phyloP scores from a whole-genome alignment of 371 early-diverging fungal species.

The Haplosporangium sp. region DNA sequence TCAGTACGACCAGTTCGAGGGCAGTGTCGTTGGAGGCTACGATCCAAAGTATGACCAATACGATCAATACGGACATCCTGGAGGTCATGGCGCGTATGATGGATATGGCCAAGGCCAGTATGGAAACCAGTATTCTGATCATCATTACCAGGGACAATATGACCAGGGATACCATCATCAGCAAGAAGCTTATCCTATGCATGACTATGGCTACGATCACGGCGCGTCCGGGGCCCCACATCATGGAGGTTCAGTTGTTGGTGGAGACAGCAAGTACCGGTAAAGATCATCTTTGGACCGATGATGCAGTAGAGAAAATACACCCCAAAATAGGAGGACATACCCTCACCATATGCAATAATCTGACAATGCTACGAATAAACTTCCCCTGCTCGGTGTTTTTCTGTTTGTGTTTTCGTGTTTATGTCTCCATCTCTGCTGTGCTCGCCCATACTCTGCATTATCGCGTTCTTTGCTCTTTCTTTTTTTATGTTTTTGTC shows the following conservation, averaged over 20 bases:
- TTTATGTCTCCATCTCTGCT: too few relatives aligned
- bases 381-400: too few relatives aligned
- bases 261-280: constrained; percentile 13
- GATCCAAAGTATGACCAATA: constrained; percentile 32
- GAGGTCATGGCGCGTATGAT: constrained; percentile 3
- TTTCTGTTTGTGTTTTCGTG: too few relatives aligned
- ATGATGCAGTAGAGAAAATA: too few relatives aligned
- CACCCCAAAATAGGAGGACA: too few relatives aligned
- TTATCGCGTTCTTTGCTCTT: too few relatives aligned
- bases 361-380: too few relatives aligned
- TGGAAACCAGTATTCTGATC: constrained; percentile 11
- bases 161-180: constrained; percentile 10
- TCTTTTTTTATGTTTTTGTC: too few relatives aligned
- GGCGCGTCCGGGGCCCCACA: neutral
- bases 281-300: constrained; percentile 1
- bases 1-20: constrained; percentile 17
- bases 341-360: too few relatives aligned
- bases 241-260: neutral
- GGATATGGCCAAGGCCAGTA: constrained; percentile 14
- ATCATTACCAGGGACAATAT: constrained; percentile 2
- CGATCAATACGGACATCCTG: constrained; percentile 3
- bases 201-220: constrained; percentile 38
- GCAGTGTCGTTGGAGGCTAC: constrained; percentile 32
- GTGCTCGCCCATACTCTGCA: too few relatives aligned
- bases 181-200: constrained; percentile 15